Base-by-base conservation (phyloP, 176 grass and related monocot species). In the Raddia distichophylla region DNA sequence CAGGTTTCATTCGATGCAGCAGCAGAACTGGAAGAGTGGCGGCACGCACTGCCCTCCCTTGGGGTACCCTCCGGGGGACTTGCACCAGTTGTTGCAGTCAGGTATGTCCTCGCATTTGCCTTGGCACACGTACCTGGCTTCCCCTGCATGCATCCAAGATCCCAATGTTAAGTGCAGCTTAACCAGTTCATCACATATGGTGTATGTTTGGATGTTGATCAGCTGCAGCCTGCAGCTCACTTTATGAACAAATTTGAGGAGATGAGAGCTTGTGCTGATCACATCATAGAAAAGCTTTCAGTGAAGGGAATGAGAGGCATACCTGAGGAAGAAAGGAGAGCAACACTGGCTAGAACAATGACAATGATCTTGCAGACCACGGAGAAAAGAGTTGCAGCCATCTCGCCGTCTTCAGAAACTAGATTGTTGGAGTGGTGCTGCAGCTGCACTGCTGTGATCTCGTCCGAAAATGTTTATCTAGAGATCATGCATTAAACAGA, bases 101-200 rank as follows among this genome's bases (percentile, higher is more conserved):
- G 32, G 15, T 75, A 89, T 76, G 65, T 89, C 77, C 9, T 46
- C 16, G 37, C 87, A 89, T 37, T 85, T 86, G 47, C 63, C 82
- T 5, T 55, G 27, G 52, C 87, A 89, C 15, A 85, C 32, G 5
- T 56, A 77, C 62, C 0, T 64, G 20, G 54, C 64, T 48, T 75
- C 56, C 12, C 57, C 87, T 90, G 50, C 61, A 73, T 54, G 1
- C 7, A 34, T 49, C 45, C 45, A 58, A 45, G 33, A 17, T 6
- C 7, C 17, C 27, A 10, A 40, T 10, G n/a, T 68, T 44, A 54
- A 54, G 15, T 54, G 52, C 3, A 17, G 52, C 15, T 54, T 16
- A 15, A 17, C 16, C 16, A 54, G 52, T 54, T 54, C 13, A 54
- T 54, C 5, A 17, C 5, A 54, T 14, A 6, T 54, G 52, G 12